A percentile compares a stretch with the other conserved stretches of the same genome.
Conservation (phyloP, 2,329 filamentous ascomycete genomes). For the Coniochaeta pulveracea region DNA sequence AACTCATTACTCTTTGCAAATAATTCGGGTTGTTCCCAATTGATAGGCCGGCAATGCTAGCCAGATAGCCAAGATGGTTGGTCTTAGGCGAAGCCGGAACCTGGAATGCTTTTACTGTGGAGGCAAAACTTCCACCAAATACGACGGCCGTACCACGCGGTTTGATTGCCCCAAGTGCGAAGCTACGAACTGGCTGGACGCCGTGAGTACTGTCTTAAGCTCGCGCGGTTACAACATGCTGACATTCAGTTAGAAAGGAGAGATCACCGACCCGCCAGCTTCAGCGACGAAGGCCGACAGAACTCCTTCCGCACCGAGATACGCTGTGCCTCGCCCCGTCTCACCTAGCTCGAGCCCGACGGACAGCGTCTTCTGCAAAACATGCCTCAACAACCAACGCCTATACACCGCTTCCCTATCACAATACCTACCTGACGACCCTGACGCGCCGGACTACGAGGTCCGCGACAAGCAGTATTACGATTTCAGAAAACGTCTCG, state of each 20-base stretch:
- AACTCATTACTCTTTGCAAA: no score
- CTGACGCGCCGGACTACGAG: conserved; percentile 55
- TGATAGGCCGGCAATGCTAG: no score
- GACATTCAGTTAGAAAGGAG: conserved; percentile 54
- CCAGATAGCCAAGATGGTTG: conserved; percentile 29
- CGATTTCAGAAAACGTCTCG: conserved; percentile 59
- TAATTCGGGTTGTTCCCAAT: no score
- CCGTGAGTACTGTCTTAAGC: conserved; percentile 44
- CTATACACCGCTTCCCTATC: conserved; percentile 66
- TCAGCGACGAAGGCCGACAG: conserved; percentile 38
- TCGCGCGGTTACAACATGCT: background rate
- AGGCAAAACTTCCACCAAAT: conserved; percentile 47
- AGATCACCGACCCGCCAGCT: conserved; percentile 78
- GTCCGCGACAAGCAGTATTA: conserved; percentile 59
- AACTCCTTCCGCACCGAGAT: conserved; percentile 29
- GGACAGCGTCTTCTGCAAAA: conserved; percentile 51
- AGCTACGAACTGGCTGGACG: conserved; percentile 79
- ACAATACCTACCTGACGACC: conserved; percentile 62
- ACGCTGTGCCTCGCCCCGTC: conserved; percentile 30
- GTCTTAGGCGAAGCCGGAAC: conserved; percentile 26
- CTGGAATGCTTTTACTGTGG: conserved; percentile 80
- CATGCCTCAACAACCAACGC: conserved; percentile 81
- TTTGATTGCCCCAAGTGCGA: conserved; percentile 74
- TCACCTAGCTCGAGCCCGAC: conserved; percentile 19
- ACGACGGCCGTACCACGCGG: conserved; percentile 45